Percentiles rank a stretch among this genome's conserved stretches.
Evolutionary conservation across 2,329 filamentous ascomycete species (phyloP).

Genomic region (Myrmaecium sp.): DNA sequence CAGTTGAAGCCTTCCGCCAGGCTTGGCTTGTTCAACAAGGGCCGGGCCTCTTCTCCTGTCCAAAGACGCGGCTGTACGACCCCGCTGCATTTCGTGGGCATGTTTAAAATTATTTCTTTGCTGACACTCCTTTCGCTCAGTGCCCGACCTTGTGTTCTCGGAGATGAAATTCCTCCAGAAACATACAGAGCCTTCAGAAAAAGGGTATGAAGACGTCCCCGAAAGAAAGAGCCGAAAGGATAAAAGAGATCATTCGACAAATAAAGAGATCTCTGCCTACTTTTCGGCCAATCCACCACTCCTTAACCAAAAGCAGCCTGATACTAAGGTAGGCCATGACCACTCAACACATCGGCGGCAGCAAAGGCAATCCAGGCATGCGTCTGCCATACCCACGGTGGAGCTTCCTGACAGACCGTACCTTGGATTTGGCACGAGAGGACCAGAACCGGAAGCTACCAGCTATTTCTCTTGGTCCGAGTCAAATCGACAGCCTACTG

Average conservation of each 20-base stretch:
- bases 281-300: conserved; percentile 19
- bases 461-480: conserved; percentile 27
- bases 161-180: conserved; percentile 32
- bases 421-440: conserved; percentile 21
- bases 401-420: conserved; percentile 19
- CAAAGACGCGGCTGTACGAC: conserved; percentile 25
- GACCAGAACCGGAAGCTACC: conserved; percentile 12
- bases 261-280: conserved; percentile 28
- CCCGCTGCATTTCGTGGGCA: conserved; percentile 5
- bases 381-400: conserved; percentile 11
- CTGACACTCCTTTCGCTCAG: conserved; percentile 19
- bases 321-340: too few species aligned
- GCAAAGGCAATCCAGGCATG: too few species aligned
- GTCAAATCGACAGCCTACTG: conserved; percentile 14
- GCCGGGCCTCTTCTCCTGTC: conserved; percentile 28
- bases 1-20: conserved; percentile 26
- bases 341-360: too few species aligned
- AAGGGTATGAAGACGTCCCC: conserved; percentile 9
- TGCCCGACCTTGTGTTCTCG: conserved; percentile 34
- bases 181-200: conserved; percentile 12
- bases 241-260: conserved; percentile 13
- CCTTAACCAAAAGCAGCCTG: conserved; percentile 11
- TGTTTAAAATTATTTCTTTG: conserved; percentile 6
- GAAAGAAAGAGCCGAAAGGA: conserved; percentile 15
- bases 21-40: conserved; percentile 32